phyloP scores from a whole-genome alignment of 805 yeast species.

The Ascoidea rubescens region DNA sequence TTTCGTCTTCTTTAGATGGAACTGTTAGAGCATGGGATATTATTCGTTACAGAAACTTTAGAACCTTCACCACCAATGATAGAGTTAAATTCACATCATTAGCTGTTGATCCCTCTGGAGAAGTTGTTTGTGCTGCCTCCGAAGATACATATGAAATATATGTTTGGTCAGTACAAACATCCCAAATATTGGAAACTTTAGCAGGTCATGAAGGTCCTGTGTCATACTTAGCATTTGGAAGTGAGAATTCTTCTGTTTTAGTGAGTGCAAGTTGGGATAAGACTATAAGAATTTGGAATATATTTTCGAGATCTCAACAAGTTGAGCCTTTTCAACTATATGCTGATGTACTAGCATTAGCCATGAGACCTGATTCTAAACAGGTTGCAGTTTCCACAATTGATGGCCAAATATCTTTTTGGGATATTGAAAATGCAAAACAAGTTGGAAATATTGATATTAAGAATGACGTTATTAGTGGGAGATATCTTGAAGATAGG shows the following conservation, averaged over 20 bases:
- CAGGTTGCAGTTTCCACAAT: constrained; percentile 78
- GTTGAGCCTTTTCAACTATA: constrained; percentile 84
- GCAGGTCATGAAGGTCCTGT: constrained; percentile 96
- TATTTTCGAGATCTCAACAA: constrained; percentile 73
- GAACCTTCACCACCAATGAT: constrained; percentile 86
- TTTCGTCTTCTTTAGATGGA: constrained; percentile 88
- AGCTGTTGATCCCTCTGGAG: constrained; percentile 97
- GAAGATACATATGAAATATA: constrained; percentile 80
- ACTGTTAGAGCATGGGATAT: constrained; percentile 97
- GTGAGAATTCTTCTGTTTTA: constrained; percentile 53
- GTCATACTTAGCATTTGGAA: constrained; percentile 74
- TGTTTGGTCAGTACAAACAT: constrained; percentile 96
- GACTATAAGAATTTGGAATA: constrained; percentile 85
- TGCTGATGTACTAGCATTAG: constrained; percentile 70
- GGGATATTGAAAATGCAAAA: constrained; percentile 70
- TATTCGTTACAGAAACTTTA: constrained; percentile 81
- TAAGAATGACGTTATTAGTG: constrained; percentile 72
- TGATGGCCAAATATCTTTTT: constrained; percentile 76
- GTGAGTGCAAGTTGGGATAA: constrained; percentile 97
- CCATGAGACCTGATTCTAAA: constrained; percentile 88
- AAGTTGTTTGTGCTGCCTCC: constrained; percentile 90
- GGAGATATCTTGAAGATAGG: constrained; percentile 71
- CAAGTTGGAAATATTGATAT: constrained; percentile 81
- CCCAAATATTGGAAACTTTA: constrained; percentile 75
- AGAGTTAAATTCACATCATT: constrained; percentile 76